Base-by-base conservation (phyloP, 192 early-diverging fungal species). In the Coemansia aciculifera region DNA sequence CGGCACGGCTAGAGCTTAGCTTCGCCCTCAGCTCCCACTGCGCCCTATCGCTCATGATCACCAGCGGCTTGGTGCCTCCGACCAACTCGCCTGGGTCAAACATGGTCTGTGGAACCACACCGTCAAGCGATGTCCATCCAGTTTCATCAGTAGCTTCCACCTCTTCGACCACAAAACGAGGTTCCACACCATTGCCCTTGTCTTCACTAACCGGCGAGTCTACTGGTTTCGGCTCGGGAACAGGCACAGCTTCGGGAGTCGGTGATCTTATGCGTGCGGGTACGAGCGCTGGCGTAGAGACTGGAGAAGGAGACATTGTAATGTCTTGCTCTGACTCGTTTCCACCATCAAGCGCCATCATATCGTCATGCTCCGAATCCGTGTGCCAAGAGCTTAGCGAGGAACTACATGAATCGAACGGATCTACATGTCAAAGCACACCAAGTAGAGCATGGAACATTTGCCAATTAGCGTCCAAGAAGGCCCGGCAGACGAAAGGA, bases 361-460 rank as follows among this genome's bases (percentile, higher is more conserved):
- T 10, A 4, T 51, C 68, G 11, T 71, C 68, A 12, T 61, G 29
- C 12, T 51, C 72, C 7, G 66, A 62, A 23, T 68, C 72, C 2
- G 72, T 68, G 27, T 63, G 51, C 69, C 73, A 74, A 17, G 78
- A 75, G 39, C 70, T 75, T 17, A 81, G 63, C 38, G 78, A 81
- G 32, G 54, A 57, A 5, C 78, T 72, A 49, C 69, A 70, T 36
- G 66, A 70, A 31, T 67, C 74, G 11, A 71, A 37, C 13, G 64
- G 61, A 57, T 71, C 69, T 34, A 63, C 51, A 54, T 36, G 43
- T 29, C 54, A 32, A 52, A 43, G 49, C 38, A 73, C 19, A 62
- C 12, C 46, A 21, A 32, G 10, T 13, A 49, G 6, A 48, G 32
- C 24, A 54, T 15, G 27, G 9, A 32, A 29, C 13, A 54, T 54